Evolutionary conservation across 2,329 filamentous ascomycete species (phyloP), one percentile per base, ranked within the genome.

Genomic region (Aspergillus sp.): DNA sequence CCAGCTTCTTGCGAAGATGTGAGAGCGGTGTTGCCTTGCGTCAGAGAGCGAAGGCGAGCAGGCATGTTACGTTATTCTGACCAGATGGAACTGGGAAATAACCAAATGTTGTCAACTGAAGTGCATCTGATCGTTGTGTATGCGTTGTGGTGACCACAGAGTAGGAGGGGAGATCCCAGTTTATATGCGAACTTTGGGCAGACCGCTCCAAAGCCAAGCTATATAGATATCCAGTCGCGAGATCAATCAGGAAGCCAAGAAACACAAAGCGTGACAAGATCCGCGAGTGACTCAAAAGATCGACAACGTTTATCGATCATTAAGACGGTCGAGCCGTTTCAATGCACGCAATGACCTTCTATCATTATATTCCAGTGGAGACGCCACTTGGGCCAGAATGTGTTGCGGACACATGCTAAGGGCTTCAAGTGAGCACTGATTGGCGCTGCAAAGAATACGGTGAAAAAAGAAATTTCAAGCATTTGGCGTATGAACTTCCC

Each of bases 21-120:
- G 54, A 67, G 64, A 17, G 64, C 61, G 41, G 55, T 41, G 39
- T 60, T 59, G 19, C 52, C 57, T 49, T 68, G 69, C 24, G 61
- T 56, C 44, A 62, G 66, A 42, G 65, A 61, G 20, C 64, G 56
- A 37, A 70, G 62, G 54, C 65, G 69, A 54, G 68, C 66, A 40
- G 69, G 69, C 68, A 72, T 71, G 27, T 20, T 57, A 44, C 50
- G 27, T 44, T 45, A 50, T 45, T 49, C 40, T 57, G 30, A 17
- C 39, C 27, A 46, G 33, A 27, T 13, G 13, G 19, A 13, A 56
- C 41, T n/a, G 17, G 22, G 27, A 11, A 33, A 40, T 11, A n/a
- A 20, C 15, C 13, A 11, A 15, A 15, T n/a, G 13, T 15, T 27
- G 39, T 47, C 13, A 49, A 48, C 27, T 34, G 45, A 22, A 34